Conservation (phyloP, 495 filamentous ascomycete genomes). For the Aspergillus ostianus region DNA sequence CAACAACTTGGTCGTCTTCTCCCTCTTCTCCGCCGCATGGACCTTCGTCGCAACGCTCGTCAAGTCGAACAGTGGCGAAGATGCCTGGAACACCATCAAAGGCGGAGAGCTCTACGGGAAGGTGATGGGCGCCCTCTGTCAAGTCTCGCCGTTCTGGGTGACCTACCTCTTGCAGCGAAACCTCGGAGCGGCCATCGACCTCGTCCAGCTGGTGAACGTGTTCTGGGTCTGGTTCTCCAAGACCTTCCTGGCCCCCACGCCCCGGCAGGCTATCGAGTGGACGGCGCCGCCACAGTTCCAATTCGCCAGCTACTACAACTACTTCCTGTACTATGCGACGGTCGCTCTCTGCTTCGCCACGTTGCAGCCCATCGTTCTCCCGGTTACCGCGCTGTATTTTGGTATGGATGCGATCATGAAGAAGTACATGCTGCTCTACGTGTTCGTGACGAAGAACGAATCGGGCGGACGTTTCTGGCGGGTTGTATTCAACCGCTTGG, state of each 20-base stretch:
- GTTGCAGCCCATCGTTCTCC: slow-evolving; percentile 87
- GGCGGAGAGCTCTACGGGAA: slow-evolving; percentile 57
- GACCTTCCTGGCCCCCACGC: slow-evolving; percentile 83
- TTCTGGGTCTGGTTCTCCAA: slow-evolving; percentile 77
- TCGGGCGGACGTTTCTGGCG: slow-evolving; percentile 95
- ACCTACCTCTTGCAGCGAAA: slow-evolving; percentile 91
- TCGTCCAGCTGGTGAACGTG: slow-evolving; percentile 79
- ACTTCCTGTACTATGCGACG: slow-evolving; percentile 91
- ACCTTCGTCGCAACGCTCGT: slow-evolving; percentile 65
- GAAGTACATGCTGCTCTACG: slow-evolving; percentile 92
- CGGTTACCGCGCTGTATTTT: slow-evolving; percentile 89
- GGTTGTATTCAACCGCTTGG: slow-evolving; percentile 81
- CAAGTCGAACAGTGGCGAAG: slow-evolving; percentile 45
- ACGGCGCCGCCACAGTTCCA: slow-evolving; percentile 92
- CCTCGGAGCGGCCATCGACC: slow-evolving; percentile 83
- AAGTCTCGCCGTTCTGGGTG: slow-evolving; percentile 88
- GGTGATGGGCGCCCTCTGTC: slow-evolving; percentile 68
- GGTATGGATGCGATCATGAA: slow-evolving; percentile 82
- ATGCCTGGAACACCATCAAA: slow-evolving; percentile 67
- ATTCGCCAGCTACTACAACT: slow-evolving; percentile 94
- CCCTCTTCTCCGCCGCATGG: slow-evolving; percentile 80
- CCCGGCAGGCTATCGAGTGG: slow-evolving; percentile 88
- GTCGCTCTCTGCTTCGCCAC: slow-evolving; percentile 83
- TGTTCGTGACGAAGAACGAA: slow-evolving; percentile 95
- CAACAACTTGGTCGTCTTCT: slow-evolving; percentile 95